Conservation (phyloP, 2,329 filamentous ascomycete genomes). For the Alternaria tenuissima region DNA sequence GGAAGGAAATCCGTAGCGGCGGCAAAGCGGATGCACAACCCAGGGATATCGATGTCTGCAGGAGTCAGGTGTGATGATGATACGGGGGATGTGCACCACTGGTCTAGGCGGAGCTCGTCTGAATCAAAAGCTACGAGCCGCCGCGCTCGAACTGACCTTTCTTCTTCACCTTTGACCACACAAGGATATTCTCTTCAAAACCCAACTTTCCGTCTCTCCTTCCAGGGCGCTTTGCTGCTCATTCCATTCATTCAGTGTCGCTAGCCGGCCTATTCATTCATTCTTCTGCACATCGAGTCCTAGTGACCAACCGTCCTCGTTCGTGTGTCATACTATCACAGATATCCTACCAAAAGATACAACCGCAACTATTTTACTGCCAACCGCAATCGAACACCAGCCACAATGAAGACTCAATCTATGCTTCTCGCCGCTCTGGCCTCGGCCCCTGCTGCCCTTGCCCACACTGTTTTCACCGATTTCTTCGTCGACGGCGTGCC, state of each 20-base stretch:
- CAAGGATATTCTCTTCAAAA: slow-evolving; percentile 31
- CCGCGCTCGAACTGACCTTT: slow-evolving; percentile 10
- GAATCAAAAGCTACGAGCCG: slow-evolving; percentile 33
- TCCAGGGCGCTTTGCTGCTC: slow-evolving; percentile 36
- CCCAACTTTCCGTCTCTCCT: slow-evolving; percentile 45
- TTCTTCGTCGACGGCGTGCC: slow-evolving; percentile 46
- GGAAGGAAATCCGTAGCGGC: slow-evolving; percentile 32
- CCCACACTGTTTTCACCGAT: slow-evolving; percentile 49
- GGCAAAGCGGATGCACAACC: slow-evolving; percentile 24
- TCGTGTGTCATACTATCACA: slow-evolving; percentile 35
- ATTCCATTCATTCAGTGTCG: slow-evolving; percentile 47
- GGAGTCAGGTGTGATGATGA: slow-evolving; percentile 10
- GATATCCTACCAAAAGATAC: slow-evolving; percentile 6
- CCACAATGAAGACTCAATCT: slow-evolving; percentile 47
- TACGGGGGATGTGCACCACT: slow-evolving; percentile 6
- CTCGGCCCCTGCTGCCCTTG: slow-evolving; percentile 42
- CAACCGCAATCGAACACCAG: slow-evolving; percentile 5
- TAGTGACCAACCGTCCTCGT: slow-evolving; percentile 39
- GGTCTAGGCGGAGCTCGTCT: slow-evolving; percentile 13
- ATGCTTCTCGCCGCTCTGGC: slow-evolving; percentile 45
- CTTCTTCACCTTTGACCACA: slow-evolving; percentile 29
- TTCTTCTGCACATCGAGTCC: slow-evolving; percentile 33
- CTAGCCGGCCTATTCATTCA: slow-evolving; percentile 48
- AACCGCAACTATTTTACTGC: slow-evolving; percentile 5
- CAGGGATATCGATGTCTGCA: slow-evolving; percentile 23